These are phyloP conservation scores for Neurospora terricola DNA, from an alignment of 495 filamentous ascomycete species.

Conservation along the genomic window DNA sequence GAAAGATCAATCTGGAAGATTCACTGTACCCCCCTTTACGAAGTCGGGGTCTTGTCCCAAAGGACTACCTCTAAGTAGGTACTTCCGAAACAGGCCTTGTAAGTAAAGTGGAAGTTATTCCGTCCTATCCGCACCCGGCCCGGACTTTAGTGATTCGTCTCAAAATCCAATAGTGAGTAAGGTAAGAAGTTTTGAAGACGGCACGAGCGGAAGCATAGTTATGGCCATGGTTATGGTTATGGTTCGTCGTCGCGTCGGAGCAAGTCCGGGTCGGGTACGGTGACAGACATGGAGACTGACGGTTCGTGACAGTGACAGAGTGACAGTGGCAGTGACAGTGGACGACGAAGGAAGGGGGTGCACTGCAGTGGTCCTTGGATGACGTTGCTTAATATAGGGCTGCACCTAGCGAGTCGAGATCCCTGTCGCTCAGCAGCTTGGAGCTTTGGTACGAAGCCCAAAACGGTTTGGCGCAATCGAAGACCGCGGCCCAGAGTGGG, in stretches of 20 bases:
- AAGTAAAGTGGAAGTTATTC: background rate
- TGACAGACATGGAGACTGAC: background rate
- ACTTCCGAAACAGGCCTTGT: background rate
- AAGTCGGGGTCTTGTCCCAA: background rate
- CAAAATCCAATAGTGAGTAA: background rate
- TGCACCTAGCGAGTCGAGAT: constrained; percentile 10
- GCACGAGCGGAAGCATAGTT: background rate
- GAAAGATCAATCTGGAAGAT: background rate
- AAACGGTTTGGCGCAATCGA: constrained; percentile 21
- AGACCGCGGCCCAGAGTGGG: background rate
- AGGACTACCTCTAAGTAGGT: too few relatives aligned
- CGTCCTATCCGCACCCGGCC: background rate
- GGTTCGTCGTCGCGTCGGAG: background rate
- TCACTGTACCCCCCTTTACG: background rate
- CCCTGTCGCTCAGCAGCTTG: constrained; percentile 13
- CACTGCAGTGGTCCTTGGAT: constrained; percentile 5
- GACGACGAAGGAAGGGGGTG: background rate
- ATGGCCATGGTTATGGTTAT: background rate
- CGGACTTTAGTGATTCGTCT: background rate
- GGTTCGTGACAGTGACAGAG: background rate
- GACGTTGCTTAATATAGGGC: constrained; percentile 30
- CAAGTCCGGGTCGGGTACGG: background rate
- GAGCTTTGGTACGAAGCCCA: constrained; percentile 11
- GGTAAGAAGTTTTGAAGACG: background rate
- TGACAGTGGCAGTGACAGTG: background rate